These are phyloP conservation scores for Trifolium subterraneum DNA, from an alignment of 306 rosid species.

Conservation along the genomic window DNA sequence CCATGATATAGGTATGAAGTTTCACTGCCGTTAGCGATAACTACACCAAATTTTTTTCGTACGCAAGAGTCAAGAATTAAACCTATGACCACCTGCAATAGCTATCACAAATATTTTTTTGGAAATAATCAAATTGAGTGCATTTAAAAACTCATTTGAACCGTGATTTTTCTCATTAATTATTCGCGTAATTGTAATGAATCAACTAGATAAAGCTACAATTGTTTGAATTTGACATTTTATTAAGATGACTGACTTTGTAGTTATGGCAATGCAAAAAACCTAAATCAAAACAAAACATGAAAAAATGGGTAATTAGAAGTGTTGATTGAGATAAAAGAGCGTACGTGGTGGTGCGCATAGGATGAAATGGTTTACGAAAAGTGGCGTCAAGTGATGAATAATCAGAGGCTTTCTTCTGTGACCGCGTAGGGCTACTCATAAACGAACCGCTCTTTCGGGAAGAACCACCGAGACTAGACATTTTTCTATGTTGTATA, in stretches of 20 bases:
- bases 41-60: too few relatives aligned
- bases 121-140: slow-evolving; percentile 13
- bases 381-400: slow-evolving; percentile 44
- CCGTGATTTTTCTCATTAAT: not conserved
- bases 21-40: too few relatives aligned
- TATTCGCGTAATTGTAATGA: not conserved
- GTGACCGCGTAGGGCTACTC: slow-evolving; percentile 44
- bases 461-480: slow-evolving; percentile 62
- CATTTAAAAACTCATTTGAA: slow-evolving; percentile 8
- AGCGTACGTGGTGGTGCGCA: slow-evolving; percentile 59
- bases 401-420: slow-evolving; percentile 61
- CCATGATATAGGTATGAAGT: too few relatives aligned
- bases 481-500: slow-evolving; percentile 51
- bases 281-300: not conserved
- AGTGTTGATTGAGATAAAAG: slow-evolving; percentile 13
- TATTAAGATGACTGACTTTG: not conserved
- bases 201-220: not conserved
- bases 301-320: not conserved
- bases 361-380: slow-evolving; percentile 56
- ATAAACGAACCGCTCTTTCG: slow-evolving; percentile 59
- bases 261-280: not conserved
- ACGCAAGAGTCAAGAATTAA: too few relatives aligned
- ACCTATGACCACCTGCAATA: not conserved
- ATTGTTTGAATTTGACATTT: not conserved
- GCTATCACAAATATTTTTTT: not conserved